Conservation (phyloP, 2,329 filamentous ascomycete genomes). For the Fusarium pseudocircinatum region DNA sequence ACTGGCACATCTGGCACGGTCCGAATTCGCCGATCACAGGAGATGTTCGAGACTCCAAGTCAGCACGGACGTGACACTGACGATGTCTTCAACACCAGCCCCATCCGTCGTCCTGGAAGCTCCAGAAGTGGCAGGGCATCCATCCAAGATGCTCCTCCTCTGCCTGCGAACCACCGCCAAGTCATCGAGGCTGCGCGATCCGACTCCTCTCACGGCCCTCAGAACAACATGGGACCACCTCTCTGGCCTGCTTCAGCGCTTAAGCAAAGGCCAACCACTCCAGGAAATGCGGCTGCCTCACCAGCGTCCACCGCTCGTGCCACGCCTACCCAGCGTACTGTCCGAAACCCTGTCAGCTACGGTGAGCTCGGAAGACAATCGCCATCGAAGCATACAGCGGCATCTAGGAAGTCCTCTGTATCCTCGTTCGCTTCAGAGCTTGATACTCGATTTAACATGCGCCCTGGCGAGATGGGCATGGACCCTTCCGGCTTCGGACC, state of each 20-base stretch:
- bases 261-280: conserved; percentile 68
- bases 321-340: conserved; percentile 66
- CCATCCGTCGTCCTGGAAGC: conserved; percentile 72
- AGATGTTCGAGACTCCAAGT: conserved; percentile 58
- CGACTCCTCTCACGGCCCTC: conserved; percentile 59
- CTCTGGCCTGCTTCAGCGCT: conserved; percentile 79
- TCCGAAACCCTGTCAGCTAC: conserved; percentile 58
- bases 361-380: conserved; percentile 60
- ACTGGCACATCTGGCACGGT: conserved; percentile 54
- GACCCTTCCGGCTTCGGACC: conserved; percentile 69
- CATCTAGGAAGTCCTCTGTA: conserved; percentile 76
- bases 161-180: conserved; percentile 85
- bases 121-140: conserved; percentile 69
- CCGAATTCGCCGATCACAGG: conserved; percentile 58
- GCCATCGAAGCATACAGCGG: conserved; percentile 51
- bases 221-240: conserved; percentile 82
- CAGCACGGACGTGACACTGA: conserved; percentile 53
- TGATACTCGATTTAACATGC: conserved; percentile 87
- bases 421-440: conserved; percentile 96
- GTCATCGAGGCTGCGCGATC: conserved; percentile 82
- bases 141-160: conserved; percentile 67
- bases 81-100: conserved; percentile 51
- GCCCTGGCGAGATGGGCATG: conserved; percentile 64
- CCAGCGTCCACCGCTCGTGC: conserved; percentile 59
- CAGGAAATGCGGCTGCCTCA: conserved; percentile 60